Conservation (phyloP, 805 yeast genomes). For the Zygosaccharomyces bailii region DNA sequence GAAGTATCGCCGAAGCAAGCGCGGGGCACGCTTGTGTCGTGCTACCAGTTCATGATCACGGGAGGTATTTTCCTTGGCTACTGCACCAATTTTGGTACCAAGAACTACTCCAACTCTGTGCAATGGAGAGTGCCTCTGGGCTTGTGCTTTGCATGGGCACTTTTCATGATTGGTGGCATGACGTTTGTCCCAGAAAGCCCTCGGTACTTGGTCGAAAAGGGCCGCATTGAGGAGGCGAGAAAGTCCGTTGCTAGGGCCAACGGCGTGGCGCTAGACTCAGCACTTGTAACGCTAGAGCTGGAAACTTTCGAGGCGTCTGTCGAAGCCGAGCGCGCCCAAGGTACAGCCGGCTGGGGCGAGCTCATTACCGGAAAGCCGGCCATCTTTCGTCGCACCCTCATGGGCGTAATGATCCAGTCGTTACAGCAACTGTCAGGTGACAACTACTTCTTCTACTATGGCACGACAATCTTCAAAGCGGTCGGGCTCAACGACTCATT, state of each 20-base stretch:
- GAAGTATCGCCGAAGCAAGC: constrained; percentile 41
- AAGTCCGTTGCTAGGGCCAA: constrained; percentile 55
- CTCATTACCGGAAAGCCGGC: constrained; percentile 54
- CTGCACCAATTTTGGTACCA: constrained; percentile 66
- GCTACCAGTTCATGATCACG: constrained; percentile 71
- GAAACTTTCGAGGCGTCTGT: constrained; percentile 58
- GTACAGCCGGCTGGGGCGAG: constrained; percentile 64
- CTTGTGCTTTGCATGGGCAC: constrained; percentile 50
- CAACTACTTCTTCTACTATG: constrained; percentile 68
- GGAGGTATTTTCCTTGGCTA: constrained; percentile 76
- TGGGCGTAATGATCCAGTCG: constrained; percentile 59
- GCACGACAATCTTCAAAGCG: constrained; percentile 59
- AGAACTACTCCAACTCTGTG: constrained; percentile 40
- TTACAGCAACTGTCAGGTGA: constrained; percentile 70
- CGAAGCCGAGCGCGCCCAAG: constrained; percentile 58
- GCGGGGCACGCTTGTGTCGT: constrained; percentile 71
- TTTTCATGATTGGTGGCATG: constrained; percentile 40
- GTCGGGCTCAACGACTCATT: constrained; percentile 60
- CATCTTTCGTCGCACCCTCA: constrained; percentile 45
- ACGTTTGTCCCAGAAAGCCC: constrained; percentile 73
- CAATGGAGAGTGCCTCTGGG: constrained; percentile 80
- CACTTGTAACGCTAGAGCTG: constrained; percentile 54
- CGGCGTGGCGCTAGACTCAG: constrained; percentile 50
- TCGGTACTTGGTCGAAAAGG: constrained; percentile 58
- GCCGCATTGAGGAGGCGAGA: constrained; percentile 59